These are phyloP conservation scores for Zoysia matrella DNA, from an alignment of 202 grass and related monocot genomes.

Conservation along the genomic window DNA sequence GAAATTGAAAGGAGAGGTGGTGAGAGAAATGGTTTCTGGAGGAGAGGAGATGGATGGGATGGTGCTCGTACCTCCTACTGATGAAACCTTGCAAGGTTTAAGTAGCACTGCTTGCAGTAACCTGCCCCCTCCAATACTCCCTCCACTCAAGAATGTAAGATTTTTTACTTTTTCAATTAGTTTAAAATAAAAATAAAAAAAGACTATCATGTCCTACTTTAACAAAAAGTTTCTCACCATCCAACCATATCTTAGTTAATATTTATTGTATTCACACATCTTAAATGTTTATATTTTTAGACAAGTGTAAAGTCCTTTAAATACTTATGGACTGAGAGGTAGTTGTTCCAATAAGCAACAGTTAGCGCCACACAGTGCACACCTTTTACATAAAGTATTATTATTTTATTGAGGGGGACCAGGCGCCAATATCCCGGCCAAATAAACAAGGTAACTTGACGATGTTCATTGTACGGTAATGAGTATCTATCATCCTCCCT, in stretches of 20 bases:
- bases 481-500: not conserved
- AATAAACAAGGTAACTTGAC: slow-evolving; percentile 16
- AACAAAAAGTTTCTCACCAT: too few species aligned
- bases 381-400: slow-evolving; percentile 18
- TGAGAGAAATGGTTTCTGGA: slow-evolving; percentile 48
- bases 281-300: too few species aligned
- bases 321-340: not conserved
- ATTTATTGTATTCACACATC: too few species aligned
- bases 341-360: slow-evolving; percentile 51
- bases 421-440: slow-evolving; percentile 24
- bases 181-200: too few species aligned
- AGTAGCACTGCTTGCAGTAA: slow-evolving; percentile 31
- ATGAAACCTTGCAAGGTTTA: slow-evolving; percentile 41
- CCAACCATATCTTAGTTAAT: too few species aligned
- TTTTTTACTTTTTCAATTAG: too few species aligned
- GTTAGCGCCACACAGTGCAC: slow-evolving; percentile 29
- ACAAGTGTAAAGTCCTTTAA: too few species aligned
- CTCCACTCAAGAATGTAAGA: too few species aligned
- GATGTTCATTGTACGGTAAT: slow-evolving; percentile 19
- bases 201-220: too few species aligned
- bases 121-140: slow-evolving; percentile 27
- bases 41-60: slow-evolving; percentile 56
- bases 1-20: slow-evolving; percentile 33
- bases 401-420: slow-evolving; percentile 40
- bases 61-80: slow-evolving; percentile 42